Base-by-base conservation (phyloP, 1,139 yeast species). In the Debaryomycetaceae sp. region DNA sequence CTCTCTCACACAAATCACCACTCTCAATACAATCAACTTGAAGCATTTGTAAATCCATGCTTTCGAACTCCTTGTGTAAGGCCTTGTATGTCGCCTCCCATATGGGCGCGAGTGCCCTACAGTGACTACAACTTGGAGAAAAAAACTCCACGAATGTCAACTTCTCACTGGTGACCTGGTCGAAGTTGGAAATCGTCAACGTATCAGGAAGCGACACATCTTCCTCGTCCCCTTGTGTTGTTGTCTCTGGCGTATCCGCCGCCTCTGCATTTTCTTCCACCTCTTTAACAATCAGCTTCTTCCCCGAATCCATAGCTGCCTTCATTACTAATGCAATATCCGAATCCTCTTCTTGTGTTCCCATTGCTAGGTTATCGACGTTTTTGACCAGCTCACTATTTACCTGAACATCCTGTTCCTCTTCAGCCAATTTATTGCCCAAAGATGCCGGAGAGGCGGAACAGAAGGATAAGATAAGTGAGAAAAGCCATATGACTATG, bases 21-120 rank as follows among this genome's bases (percentile, higher is more conserved):
- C 79, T 76, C 37, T 74, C 82, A 16, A 82, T 70, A 64, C 94
- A 86, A 55, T 85, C 77, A 17, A 85, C 91, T 54, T 84, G 92
- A 41, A 74, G 67, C 75, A 84, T 78, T 11, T 67, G 67, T 24
- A 83, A 70, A 4, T 73, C 70, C 41, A 73, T 49, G 18, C 59
- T 42, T 35, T 73, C 67, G 45, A 70, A 63, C 34, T 66, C 65
- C 8, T 48, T 38, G 24, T 65, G 55, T 54, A 71, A 73, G 11
- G 56, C 57, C 18, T 62, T 49, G 62, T 77, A 83, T 0, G 88
- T 72, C 40, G 69, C 62, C 41, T 76, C 73, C 88, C 88, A 83
- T 4, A 60, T 69, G 6, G 91, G 89, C 2, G 81, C 85, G 44
- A 85, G 64, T 8, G 64, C 66, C 48, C 69, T 75, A 61, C 95